Base-by-base conservation (phyloP, 2,329 filamentous ascomycete species). In the Tolypocladium sp. region DNA sequence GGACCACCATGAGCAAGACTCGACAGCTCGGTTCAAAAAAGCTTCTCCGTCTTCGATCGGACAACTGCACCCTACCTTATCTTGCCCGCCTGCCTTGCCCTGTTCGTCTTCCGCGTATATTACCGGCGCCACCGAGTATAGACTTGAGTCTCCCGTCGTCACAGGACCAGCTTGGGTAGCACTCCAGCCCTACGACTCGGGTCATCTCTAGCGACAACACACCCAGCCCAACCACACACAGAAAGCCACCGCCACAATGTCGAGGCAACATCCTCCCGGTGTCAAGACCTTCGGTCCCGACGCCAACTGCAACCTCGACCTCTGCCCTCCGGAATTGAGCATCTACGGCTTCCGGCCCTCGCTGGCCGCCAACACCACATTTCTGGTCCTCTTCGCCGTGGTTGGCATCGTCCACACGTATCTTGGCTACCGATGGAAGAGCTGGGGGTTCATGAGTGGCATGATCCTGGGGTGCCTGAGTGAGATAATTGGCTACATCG, bases 401-500 rank as follows among this genome's bases (percentile, higher is more conserved):
- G 53, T 77, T 25, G 70, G 69, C 22, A 30, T 72, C 22, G 60
- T 74, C n/a, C 81, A 83, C 59, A 53, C 70, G 42, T 71, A 69
- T 52, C 70, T 80, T n/a, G 81, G 81, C 51, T 52, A 76, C 46
- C 68, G 75, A 44, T 81, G 77, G 77, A 77, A 70, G 64, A 73
- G 70, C 30, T 80, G 77, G 74, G 76, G 74, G 60, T 83, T 80
- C 68, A 77, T 77, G 71, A 63, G 64, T 13, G 77, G 76, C 61
- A 83, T 89, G 77, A 64, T 83, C 8, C 65, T 78, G 22, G 86
- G 86, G 53, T 84, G 80, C 63, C 46, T 80, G 7, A 74, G 77
- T 55, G 85, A 87, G 65, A 77, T 87, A 13, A 66, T 87, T 40
- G 87, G 87, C 22, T 90, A 90, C 62, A 70, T 74, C 1, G 87